phyloP scores from a whole-genome alignment of 495 filamentous ascomycete species.

The Oleoguttula mirabilis region DNA sequence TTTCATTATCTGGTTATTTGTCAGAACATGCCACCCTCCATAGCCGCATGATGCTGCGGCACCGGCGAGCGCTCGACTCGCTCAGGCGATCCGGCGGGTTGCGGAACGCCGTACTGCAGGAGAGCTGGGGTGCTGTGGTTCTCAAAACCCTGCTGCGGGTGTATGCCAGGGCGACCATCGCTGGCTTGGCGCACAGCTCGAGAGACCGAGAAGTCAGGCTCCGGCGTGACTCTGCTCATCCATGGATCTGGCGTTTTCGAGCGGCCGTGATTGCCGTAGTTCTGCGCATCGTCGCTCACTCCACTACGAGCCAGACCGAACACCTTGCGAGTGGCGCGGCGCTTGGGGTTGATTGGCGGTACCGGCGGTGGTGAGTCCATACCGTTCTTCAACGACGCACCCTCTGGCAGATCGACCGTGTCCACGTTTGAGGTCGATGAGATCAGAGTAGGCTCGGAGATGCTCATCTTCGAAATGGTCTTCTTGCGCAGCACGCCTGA shows the following conservation, averaged over 20 bases:
- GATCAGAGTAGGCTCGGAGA: conserved; percentile 76
- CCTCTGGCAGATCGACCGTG: conserved; percentile 31
- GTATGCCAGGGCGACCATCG: no score
- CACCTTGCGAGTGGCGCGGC: conserved; percentile 16
- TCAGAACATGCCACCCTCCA: conserved; percentile 13
- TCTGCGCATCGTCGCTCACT: background rate
- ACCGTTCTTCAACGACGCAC: conserved; percentile 31
- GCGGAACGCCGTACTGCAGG: conserved; percentile 2
- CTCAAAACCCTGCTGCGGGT: conserved; percentile 1
- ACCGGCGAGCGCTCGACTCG: conserved; percentile 4
- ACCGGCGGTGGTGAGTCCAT: conserved; percentile 27
- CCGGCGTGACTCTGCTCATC: conserved; percentile 1
- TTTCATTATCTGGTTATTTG: no score
- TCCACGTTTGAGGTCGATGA: conserved; percentile 60
- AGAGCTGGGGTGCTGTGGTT: conserved; percentile 7
- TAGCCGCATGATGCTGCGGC: background rate
- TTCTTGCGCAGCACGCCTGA: conserved; percentile 42
- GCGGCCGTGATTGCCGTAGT: conserved; percentile 7
- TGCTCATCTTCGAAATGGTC: conserved; percentile 58
- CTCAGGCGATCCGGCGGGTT: conserved; percentile 1
- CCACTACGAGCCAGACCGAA: conserved; percentile 10
- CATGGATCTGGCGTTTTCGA: conserved; percentile 19
- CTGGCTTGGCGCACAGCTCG: no score
- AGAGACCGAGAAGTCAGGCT: conserved; percentile 2
- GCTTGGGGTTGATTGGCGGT: conserved; percentile 30